A percentile compares a stretch with the other conserved stretches of the same genome.
Conservation (phyloP, 2,329 filamentous ascomycete genomes). For the Apiospora koreana region DNA sequence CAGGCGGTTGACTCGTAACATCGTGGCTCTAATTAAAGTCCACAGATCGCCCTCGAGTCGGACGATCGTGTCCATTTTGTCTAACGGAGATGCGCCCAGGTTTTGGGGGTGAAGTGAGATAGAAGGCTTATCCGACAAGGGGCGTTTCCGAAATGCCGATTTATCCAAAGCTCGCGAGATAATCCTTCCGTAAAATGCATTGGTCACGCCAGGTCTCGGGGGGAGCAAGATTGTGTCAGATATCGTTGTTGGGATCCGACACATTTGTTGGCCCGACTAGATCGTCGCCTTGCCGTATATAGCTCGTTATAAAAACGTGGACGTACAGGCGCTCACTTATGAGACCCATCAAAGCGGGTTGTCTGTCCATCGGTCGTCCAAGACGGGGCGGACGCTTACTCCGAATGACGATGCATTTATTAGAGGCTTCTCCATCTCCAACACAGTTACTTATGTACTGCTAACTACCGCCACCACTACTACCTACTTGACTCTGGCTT, state of each 20-base stretch:
- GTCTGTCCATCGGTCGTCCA: background rate
- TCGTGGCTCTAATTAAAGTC: constrained; percentile 9
- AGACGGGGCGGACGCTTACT: background rate
- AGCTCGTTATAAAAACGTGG: background rate
- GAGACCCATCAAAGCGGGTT: background rate
- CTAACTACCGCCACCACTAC: background rate
- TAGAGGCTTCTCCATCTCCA: background rate
- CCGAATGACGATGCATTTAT: background rate
- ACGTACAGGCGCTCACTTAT: background rate
- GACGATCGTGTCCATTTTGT: constrained; percentile 7
- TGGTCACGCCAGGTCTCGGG: background rate
- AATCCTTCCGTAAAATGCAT: background rate
- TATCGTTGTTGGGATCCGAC: constrained; percentile 1
- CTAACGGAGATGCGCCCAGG: constrained; percentile 1
- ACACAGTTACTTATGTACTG: background rate
- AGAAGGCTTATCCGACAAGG: background rate
- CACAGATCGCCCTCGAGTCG: constrained; percentile 5
- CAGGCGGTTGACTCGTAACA: constrained; percentile 9
- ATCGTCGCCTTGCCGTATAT: background rate
- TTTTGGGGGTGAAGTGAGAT: background rate
- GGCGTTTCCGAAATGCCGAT: constrained; percentile 8
- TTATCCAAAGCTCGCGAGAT: background rate
- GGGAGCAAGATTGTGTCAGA: background rate
- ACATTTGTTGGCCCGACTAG: background rate
- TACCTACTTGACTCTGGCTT: background rate